Evolutionary conservation across 2,329 filamentous ascomycete species (phyloP), one percentile per base, ranked within the genome.

Genomic region (Neoarthrinium moseri): DNA sequence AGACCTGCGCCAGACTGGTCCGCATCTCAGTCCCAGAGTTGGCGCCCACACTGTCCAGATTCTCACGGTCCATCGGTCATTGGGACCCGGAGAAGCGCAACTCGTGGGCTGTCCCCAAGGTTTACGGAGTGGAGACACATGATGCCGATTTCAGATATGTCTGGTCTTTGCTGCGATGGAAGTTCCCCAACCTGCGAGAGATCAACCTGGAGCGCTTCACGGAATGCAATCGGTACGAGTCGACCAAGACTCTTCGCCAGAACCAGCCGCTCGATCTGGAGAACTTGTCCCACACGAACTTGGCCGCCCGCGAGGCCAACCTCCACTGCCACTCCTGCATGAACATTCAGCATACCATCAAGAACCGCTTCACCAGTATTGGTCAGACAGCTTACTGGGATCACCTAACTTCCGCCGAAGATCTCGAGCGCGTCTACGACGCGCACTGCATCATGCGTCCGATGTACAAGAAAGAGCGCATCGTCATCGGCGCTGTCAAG

Each of bases 161-260:
- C 17, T 54, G 50, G 52, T n/a, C 32, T 15, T n/a, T 48, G 8
- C 12, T 54, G 13, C 46, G 50, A 17, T 20, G 23, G 20, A 47
- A 11, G 11, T 52, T 49, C 18, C 52, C 52, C 1, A 34, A 45
- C 11, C 32, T 54, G 13, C 50, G 52, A 20, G 42, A 49, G n/a
- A 52, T 54, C 26, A 23, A 27, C 7, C 34, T 54, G 12, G 22
- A 26, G 7, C 35, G 21, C 3, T 51, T 46, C 35, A 3, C 38
- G n/a, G 17, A 15, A 4, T 54, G 50, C 27, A 27, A 39, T 6
- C 36, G 23, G 13, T 51, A 49, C 43, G 2, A 22, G n/a, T n/a
- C 26, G 17, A 24, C 45, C 8, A 22, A 22, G 13, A 5, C 3
- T 6, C 20, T 12, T 8, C 2, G 21, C 6, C 15, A 20, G 6